phyloP scores from a whole-genome alignment of 1,284 basidiomycete species.

The Cutaneotrichosporon mucoides region DNA sequence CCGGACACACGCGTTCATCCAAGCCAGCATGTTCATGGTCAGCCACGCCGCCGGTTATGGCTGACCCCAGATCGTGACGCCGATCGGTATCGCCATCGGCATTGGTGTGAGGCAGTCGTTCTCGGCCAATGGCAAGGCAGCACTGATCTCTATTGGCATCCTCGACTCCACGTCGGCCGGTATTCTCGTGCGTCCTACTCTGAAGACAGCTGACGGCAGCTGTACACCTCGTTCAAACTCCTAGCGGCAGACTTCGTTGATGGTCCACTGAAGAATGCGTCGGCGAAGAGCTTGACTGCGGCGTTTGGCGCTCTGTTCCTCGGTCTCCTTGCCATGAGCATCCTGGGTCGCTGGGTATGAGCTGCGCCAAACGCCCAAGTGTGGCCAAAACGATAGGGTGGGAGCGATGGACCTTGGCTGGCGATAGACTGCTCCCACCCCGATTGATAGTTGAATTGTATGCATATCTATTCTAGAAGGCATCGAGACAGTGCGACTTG shows the following conservation, averaged over 20 bases:
- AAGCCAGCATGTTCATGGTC: conserved; percentile 26
- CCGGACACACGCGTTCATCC: conserved; percentile 16
- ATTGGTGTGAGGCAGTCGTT: conserved; percentile 33
- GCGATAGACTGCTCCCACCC: no score
- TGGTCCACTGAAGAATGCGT: conserved; percentile 22
- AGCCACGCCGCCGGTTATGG: not conserved
- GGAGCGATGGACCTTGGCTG: no score
- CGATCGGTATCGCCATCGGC: conserved; percentile 31
- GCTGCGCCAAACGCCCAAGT: not conserved
- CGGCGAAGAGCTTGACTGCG: conserved; percentile 18
- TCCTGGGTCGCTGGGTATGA: conserved; percentile 46
- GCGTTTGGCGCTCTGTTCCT: conserved; percentile 24
- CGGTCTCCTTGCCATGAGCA: conserved; percentile 38
- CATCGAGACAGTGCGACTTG: no score
- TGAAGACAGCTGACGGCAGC: conserved; percentile 9
- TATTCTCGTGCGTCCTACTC: conserved; percentile 55
- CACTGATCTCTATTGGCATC: conserved; percentile 35
- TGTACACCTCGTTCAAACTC: conserved; percentile 34
- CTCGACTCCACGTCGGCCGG: conserved; percentile 72
- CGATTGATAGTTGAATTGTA: no score
- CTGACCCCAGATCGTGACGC: conserved; percentile 17
- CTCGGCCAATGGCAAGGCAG: conserved; percentile 32
- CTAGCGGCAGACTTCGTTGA: conserved; percentile 27
- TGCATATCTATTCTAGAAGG: no score
- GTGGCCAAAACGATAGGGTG: no score